Conservation (phyloP, 2,329 filamentous ascomycete species). For the Penicillium occitanis region DNA sequence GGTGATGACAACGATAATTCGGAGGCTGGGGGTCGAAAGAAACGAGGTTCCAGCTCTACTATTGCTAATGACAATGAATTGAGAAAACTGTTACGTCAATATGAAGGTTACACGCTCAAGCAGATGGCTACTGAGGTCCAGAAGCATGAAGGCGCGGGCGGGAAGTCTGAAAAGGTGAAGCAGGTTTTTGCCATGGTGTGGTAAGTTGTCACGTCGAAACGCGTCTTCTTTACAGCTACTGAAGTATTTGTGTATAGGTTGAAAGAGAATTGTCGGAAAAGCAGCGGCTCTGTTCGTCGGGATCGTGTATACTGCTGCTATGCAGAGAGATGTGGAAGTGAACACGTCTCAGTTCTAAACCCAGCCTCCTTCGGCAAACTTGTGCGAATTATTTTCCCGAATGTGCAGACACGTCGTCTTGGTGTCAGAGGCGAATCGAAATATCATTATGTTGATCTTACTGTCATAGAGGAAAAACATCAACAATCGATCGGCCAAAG, state of each 20-base stretch:
- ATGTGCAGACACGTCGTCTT: constrained; percentile 85
- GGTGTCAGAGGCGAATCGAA: constrained; percentile 96
- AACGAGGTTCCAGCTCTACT: constrained; percentile 49
- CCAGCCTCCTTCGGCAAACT: constrained; percentile 97
- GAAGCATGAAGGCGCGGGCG: constrained; percentile 50
- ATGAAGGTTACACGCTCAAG: constrained; percentile 46
- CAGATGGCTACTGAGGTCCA: constrained; percentile 52
- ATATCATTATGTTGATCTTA: constrained; percentile 75
- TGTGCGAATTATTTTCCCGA: constrained; percentile 92
- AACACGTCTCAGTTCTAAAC: constrained; percentile 91
- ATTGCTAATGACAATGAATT: constrained; percentile 52
- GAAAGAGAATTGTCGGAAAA: constrained; percentile 49
- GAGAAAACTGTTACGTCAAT: constrained; percentile 48
- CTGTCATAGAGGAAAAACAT: constrained; percentile 48
- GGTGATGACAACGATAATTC: constrained; percentile 46
- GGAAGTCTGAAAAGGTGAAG: constrained; percentile 53
- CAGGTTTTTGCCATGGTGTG: constrained; percentile 55
- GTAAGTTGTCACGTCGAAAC: constrained; percentile 33
- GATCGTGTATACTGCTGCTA: constrained; percentile 96
- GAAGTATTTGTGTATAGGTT: constrained; percentile 35
- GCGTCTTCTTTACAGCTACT: not conserved
- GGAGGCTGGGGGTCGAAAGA: constrained; percentile 45
- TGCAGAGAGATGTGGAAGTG: constrained; percentile 85
- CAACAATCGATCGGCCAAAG: constrained; percentile 33
- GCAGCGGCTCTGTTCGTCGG: constrained; percentile 71